Evolutionary conservation across 2,329 filamentous ascomycete species (phyloP), one percentile per base, ranked within the genome.

Genomic region (Paraphoma sp.): DNA sequence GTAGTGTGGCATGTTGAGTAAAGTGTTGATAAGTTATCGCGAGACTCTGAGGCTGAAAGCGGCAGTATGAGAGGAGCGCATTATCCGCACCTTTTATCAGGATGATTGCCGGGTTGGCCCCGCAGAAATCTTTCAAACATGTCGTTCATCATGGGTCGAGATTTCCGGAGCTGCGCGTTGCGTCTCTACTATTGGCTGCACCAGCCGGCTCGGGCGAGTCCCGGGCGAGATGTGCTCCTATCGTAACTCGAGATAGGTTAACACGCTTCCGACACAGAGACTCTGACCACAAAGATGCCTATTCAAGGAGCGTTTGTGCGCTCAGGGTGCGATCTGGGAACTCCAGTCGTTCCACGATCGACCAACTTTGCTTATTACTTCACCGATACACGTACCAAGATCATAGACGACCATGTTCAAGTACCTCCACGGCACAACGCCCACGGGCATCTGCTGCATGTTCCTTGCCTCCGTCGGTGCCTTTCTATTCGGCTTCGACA

Each of bases 401-500:
- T 4, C 33, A 36, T 14, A 14, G 33, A 36, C 33, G 33, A 47
- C 31, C 14, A 53, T 53, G 45, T 53, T 48, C 41, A 53, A 33
- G 23, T 53, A 53, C 40, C 51, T 53, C n/a, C 44, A 47, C 6
- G 51, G 51, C 16, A 53, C 45, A 9, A 53, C 51, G 33, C 44
- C 51, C 42, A 43, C 45, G 33, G 51, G 51, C 45, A 42, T 29
- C 7, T 18, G 31, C 4, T 53, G 55, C 14, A 57, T 58, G 56
- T 47, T 51, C 23, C 6, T 58, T 42, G 56, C 52, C 11, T 58
- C 56, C 28, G 52, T 58, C 40, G 56, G 56, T 12, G 56, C 51
- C 1, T 58, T 58, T 31, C 29, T 58, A 9, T 58, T 58, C 50
- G 51, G 56, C 11, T 58, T 58, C 16, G 56, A 58, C 28, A 58